phyloP scores from a whole-genome alignment of 371 early-diverging fungal species.

The Rhizopus sp. region DNA sequence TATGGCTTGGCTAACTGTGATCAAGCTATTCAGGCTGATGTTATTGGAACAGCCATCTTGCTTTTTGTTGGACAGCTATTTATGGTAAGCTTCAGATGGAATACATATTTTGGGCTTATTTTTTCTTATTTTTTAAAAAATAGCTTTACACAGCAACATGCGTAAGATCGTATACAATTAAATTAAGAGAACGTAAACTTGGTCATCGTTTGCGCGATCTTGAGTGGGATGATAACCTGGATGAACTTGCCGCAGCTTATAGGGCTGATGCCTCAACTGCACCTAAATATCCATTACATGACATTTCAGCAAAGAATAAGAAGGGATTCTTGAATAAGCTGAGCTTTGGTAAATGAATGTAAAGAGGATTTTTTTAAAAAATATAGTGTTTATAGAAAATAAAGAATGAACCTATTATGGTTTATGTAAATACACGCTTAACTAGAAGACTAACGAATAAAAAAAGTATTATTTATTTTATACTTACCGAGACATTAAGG shows the following conservation, averaged over 20 bases:
- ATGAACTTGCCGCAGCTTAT: conserved; percentile 41
- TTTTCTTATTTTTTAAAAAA: not conserved
- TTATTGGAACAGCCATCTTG: conserved; percentile 46
- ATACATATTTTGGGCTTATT: not conserved
- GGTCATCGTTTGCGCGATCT: conserved; percentile 52
- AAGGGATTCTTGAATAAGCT: conserved; percentile 10
- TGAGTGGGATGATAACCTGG: conserved; percentile 51
- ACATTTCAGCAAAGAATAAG: conserved; percentile 27
- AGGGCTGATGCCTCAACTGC: conserved; percentile 43
- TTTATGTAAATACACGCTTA: too few relatives aligned
- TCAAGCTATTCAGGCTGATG: conserved; percentile 53
- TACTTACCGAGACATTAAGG: too few relatives aligned
- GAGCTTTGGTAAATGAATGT: conserved; percentile 6
- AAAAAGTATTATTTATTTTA: too few relatives aligned
- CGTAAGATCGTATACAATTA: conserved; percentile 38
- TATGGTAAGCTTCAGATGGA: conserved; percentile 31
- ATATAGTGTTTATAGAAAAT: not conserved
- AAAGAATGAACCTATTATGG: not conserved
- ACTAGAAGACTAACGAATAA: not conserved
- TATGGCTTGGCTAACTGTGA: conserved; percentile 51
- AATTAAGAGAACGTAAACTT: conserved; percentile 43
- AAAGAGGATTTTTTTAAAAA: not conserved
- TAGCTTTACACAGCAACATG: conserved; percentile 46
- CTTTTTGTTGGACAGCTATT: conserved; percentile 44
- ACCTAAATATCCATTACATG: conserved; percentile 42